These are phyloP conservation scores for Arbutus unedo DNA, from an alignment of 148 eudicot genomes.

Conservation along the genomic window DNA sequence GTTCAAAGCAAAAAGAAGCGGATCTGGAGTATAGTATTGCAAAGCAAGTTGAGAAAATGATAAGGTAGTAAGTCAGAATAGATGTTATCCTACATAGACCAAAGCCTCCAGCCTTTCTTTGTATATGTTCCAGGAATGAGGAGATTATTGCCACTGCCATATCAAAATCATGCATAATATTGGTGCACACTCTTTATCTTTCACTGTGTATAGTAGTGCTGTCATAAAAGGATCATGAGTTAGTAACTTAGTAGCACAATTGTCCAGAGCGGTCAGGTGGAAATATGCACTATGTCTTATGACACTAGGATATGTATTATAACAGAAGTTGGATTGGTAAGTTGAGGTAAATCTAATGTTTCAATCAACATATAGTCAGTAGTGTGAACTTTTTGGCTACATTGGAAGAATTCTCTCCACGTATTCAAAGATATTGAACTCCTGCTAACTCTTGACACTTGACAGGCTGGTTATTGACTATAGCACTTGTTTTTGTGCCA, in stretches of 20 bases:
- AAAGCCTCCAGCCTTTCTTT: not conserved
- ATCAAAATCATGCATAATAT: not conserved
- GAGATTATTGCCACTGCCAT: not conserved
- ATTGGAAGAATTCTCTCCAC: conserved; percentile 1
- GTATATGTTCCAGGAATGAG: not conserved
- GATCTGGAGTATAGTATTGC: conserved; percentile 98
- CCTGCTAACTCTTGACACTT: not conserved
- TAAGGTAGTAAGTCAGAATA: conserved; percentile 47
- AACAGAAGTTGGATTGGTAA: not conserved
- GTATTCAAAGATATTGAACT: not conserved
- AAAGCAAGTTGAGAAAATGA: conserved; percentile 99
- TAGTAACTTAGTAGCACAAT: not conserved
- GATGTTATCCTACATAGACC: not conserved
- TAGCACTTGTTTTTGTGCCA: not conserved
- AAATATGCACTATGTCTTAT: not conserved
- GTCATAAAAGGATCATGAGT: not conserved
- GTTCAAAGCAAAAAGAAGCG: conserved; percentile 97
- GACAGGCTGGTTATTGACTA: not conserved
- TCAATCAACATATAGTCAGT: not conserved
- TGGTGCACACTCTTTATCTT: not conserved
- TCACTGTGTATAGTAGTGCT: not conserved
- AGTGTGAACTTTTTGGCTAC: not conserved
- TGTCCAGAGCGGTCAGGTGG: not conserved
- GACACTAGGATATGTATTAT: not conserved
- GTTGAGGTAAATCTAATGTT: not conserved